These are phyloP conservation scores for Mycena epipterygia DNA, from an alignment of 768 basidiomycete species.

Conservation along the genomic window DNA sequence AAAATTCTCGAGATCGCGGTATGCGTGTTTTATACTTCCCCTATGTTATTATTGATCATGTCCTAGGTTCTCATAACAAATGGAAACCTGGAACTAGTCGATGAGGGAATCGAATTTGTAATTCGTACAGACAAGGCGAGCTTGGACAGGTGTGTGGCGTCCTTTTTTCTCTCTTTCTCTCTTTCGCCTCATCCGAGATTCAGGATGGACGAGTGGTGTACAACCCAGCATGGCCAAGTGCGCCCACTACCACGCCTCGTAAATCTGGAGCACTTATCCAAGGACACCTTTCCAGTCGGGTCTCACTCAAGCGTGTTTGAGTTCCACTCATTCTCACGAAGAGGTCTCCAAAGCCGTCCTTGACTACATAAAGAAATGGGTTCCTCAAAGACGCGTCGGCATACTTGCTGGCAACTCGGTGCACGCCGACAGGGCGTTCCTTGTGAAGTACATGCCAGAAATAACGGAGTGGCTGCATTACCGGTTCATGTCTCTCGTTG, in stretches of 20 bases:
- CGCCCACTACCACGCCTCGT: constrained; percentile 37
- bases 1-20: constrained; percentile 87
- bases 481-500: constrained; percentile 58
- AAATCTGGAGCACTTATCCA: not conserved
- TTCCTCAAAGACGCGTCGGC: constrained; percentile 73
- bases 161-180: constrained; percentile 11
- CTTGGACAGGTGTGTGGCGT: constrained; percentile 72
- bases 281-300: constrained; percentile 70
- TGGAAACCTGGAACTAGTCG: constrained; percentile 84
- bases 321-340: constrained; percentile 74
- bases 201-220: constrained; percentile 94
- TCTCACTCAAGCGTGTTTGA: constrained; percentile 82
- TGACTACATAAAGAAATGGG: constrained; percentile 87
- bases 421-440: constrained; percentile 82
- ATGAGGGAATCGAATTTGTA: constrained; percentile 84
- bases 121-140: constrained; percentile 78
- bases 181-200: not conserved
- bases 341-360: constrained; percentile 74
- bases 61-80: constrained; percentile 83
- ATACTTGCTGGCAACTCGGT: constrained; percentile 92
- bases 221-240: constrained; percentile 82
- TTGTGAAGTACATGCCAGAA: constrained; percentile 85
- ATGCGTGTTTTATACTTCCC: constrained; percentile 32
- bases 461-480: constrained; percentile 87
- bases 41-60: not conserved